phyloP scores from a whole-genome alignment of 345 rosid genomes.

The Erodium maritimum region DNA sequence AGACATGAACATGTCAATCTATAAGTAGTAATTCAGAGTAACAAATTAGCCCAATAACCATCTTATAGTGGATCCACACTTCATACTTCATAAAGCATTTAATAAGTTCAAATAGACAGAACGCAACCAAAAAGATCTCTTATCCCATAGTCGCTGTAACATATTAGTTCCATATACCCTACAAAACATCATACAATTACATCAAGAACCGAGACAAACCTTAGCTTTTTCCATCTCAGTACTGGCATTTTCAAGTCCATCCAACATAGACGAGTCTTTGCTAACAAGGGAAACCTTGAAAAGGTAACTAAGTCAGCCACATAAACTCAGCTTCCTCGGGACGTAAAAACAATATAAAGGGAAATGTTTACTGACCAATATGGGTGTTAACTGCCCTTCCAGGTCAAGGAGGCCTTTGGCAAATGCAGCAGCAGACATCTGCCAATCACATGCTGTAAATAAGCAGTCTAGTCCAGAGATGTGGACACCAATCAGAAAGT shows the following conservation, averaged over 20 bases:
- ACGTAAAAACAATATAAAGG: constrained; percentile 6
- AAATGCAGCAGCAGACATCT: constrained; percentile 99
- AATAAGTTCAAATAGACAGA: no score
- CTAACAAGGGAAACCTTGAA: constrained; percentile 97
- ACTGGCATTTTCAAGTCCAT: constrained; percentile 94
- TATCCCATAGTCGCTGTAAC: no score
- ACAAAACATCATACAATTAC: no score
- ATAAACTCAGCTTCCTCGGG: constrained; percentile 5
- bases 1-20: not conserved
- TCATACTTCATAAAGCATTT: no score
- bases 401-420: constrained; percentile 99
- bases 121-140: no score
- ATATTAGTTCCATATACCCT: no score
- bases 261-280: constrained; percentile 99
- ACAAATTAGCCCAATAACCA: not conserved
- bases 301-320: constrained; percentile 13
- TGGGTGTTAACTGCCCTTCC: constrained; percentile 97
- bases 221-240: constrained; percentile 90
- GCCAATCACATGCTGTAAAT: constrained; percentile 14
- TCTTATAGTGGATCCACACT: no score
- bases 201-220: constrained; percentile 35
- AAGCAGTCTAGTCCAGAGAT: not conserved
- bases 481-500: not conserved
- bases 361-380: constrained; percentile 54
- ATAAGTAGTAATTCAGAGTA: not conserved